Evolutionary conservation across 208 protist species (phyloP), one percentile per base, ranked within the genome.

Genomic region (Crithidia mellificae): DNA sequence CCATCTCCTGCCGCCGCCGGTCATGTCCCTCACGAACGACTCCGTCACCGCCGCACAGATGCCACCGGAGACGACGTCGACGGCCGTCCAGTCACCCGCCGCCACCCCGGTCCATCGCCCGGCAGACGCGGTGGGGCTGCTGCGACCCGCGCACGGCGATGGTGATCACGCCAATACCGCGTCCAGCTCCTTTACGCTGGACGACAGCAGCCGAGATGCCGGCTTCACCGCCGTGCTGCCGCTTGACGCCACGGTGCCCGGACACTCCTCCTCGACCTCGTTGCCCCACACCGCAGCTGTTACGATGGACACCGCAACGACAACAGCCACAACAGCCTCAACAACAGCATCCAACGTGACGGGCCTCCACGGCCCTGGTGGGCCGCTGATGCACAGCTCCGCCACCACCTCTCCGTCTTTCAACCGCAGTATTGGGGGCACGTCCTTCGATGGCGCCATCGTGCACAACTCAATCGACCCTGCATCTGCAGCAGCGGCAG

Each of bases 1-100:
- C 30, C 43, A 66, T 38, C 41, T 74, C 36, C 70, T 75, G 36
- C 70, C 70, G 1, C 70, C 61, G 0, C 5, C 68, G 4, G 36
- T 61, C 22, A 2, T 27, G 2, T 17, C 30, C n/a, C 17, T 44
- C 41, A 54, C 52, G 38, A 65, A 65, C 44, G 34, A 55, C 52
- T 62, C 49, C 46, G 36, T 58, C 27, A 29, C 54, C 22, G 43
- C 29, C 6, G 44, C 39, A 44, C 53, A 63, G 32, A 61, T 51
- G 58, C 63, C 34, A 27, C 47, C 63, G 20, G 59, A 46, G 29
- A 61, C 54, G 43, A 58, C 44, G 12, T 47, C 30, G 4, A 68
- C 68, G 14, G 52, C 68, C 38, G 22, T 57, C 17, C 68, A 68
- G 30, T 74, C 54, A 19, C 38, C 36, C 11, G 36, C 51, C 7